A percentile compares a stretch with the other conserved stretches of the same genome.
Conservation (phyloP, 345 rosid species). For the Hibiscus trionum region DNA sequence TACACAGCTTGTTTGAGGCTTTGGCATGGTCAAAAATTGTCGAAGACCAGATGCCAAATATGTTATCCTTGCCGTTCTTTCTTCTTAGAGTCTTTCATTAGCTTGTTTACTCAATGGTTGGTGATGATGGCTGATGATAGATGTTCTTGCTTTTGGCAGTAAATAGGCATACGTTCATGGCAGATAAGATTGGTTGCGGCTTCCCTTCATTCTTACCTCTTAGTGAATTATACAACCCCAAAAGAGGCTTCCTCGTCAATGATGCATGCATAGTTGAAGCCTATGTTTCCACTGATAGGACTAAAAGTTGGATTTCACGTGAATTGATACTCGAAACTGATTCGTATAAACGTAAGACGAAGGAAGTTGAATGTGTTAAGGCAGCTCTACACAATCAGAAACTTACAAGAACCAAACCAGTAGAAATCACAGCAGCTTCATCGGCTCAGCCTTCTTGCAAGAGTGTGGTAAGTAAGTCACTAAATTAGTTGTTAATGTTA, state of each 20-base stretch:
- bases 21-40: neutral
- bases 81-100: neutral
- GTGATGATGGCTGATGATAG: neutral
- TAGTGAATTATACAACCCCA: constrained; percentile 13
- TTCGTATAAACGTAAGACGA: neutral
- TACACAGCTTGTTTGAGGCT: neutral
- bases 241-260: constrained; percentile 44
- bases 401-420: neutral
- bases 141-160: constrained; percentile 24
- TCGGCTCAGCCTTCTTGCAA: neutral
- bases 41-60: neutral
- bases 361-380: neutral
- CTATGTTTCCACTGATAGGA: neutral
- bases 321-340: neutral
- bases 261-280: constrained; percentile 13
- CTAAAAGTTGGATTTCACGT: neutral
- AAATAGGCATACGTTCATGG: constrained; percentile 43
- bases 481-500: neutral
- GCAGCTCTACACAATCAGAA: neutral
- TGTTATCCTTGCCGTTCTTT: neutral
- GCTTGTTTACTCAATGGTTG: neutral
- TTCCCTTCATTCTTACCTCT: constrained; percentile 8
- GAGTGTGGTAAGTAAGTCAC: neutral
- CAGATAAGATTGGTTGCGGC: constrained; percentile 46
- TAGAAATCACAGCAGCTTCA: neutral